Evolutionary conservation across 1,139 yeast species (phyloP).

Genomic region (Zhuliangozyma parablackwelliae): DNA sequence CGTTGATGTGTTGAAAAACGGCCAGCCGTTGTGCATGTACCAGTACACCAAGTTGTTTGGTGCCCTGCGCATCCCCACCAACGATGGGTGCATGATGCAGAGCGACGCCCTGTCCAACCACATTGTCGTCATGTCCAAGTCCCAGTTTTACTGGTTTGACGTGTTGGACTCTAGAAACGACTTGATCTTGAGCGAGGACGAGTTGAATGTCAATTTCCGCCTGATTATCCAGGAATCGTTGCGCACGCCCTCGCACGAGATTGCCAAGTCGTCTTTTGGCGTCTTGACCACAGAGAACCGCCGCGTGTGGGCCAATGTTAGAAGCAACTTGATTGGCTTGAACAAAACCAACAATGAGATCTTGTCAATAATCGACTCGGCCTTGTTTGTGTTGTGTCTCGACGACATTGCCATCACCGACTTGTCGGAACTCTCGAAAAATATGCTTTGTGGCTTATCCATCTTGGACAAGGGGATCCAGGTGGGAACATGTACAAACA

Average conservation of each 20-base stretch:
- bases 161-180: slow-evolving; percentile 72
- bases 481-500: slow-evolving; percentile 88
- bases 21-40: slow-evolving; percentile 78
- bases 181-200: slow-evolving; percentile 66
- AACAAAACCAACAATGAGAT: slow-evolving; percentile 61
- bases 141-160: slow-evolving; percentile 93
- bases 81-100: slow-evolving; percentile 79
- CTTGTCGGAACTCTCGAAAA: slow-evolving; percentile 66
- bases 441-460: slow-evolving; percentile 85
- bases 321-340: slow-evolving; percentile 46
- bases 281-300: slow-evolving; percentile 86
- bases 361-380: slow-evolving; percentile 69
- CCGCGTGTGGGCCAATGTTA: slow-evolving; percentile 74
- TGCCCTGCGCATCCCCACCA: slow-evolving; percentile 78
- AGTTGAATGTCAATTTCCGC: slow-evolving; percentile 68
- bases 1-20: slow-evolving; percentile 65
- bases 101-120: slow-evolving; percentile 72
- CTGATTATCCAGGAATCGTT: slow-evolving; percentile 72
- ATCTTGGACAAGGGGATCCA: slow-evolving; percentile 78
- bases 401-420: slow-evolving; percentile 72
- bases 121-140: slow-evolving; percentile 76
- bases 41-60: slow-evolving; percentile 85
- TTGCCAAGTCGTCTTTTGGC: slow-evolving; percentile 82
- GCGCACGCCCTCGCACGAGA: slow-evolving; percentile 54
- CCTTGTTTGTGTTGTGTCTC: slow-evolving; percentile 74